Percentiles rank a stretch among this genome's conserved stretches.
Conservation (phyloP, 2,329 filamentous ascomycete genomes). For the Neofusicoccum ribis region DNA sequence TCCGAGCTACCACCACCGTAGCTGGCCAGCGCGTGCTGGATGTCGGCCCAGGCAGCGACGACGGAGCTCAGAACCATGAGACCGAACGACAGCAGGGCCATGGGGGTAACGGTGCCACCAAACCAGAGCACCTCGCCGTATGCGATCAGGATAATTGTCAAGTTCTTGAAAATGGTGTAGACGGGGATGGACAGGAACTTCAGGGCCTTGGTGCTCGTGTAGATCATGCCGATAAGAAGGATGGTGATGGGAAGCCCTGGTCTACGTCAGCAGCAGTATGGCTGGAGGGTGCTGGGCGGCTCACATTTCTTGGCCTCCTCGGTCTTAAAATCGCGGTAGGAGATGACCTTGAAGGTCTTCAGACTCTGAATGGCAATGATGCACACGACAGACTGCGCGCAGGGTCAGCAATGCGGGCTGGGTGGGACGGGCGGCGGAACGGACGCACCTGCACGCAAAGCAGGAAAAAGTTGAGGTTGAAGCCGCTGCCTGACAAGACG, state of each 20-base stretch:
- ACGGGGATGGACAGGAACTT: slow-evolving; percentile 97
- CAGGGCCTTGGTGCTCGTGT: slow-evolving; percentile 92
- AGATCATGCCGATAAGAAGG: slow-evolving; percentile 98
- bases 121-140: slow-evolving; percentile 99
- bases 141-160: slow-evolving; percentile 97
- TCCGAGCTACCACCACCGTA: slow-evolving; percentile 57
- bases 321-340: slow-evolving; percentile 77
- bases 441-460: slow-evolving; percentile 81
- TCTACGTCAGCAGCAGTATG: slow-evolving; percentile 22
- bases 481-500: slow-evolving; percentile 83
- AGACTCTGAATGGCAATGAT: slow-evolving; percentile 78
- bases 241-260: slow-evolving; percentile 94
- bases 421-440: not conserved
- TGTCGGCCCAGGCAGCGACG: slow-evolving; percentile 95
- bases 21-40: slow-evolving; percentile 76
- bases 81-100: slow-evolving; percentile 90
- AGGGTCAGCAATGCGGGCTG: slow-evolving; percentile 25
- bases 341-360: slow-evolving; percentile 81
- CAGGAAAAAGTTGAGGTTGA: slow-evolving; percentile 97
- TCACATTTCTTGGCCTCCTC: slow-evolving; percentile 92
- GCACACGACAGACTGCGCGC: slow-evolving; percentile 77
- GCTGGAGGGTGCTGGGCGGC: slow-evolving; percentile 33
- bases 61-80: slow-evolving; percentile 95
- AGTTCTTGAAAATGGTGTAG: slow-evolving; percentile 99
- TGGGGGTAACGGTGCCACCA: slow-evolving; percentile 82